Percentiles rank a stretch among this genome's conserved stretches.
phyloP scores from a whole-genome alignment of 2,329 filamentous ascomycete genomes.

The Cladophialophora bantiana region DNA sequence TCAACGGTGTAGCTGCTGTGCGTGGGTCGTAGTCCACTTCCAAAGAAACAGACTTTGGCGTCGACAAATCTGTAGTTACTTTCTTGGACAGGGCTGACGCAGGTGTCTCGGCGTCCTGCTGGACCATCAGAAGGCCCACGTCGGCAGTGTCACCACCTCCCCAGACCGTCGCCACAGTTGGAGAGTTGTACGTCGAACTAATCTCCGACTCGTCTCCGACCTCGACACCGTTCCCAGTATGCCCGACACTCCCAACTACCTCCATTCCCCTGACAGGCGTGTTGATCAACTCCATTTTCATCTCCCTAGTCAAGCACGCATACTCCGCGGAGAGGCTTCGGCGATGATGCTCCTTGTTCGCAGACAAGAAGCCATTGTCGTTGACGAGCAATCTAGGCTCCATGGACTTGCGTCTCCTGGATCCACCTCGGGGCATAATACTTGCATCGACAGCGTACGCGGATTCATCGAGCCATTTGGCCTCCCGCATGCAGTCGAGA shows the following conservation, averaged over 20 bases:
- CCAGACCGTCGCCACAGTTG: constrained; percentile 32
- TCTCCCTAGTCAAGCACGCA: constrained; percentile 25
- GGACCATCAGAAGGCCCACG: constrained; percentile 20
- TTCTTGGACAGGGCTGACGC: constrained; percentile 1
- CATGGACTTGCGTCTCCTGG: constrained; percentile 79
- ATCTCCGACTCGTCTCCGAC: constrained; percentile 27
- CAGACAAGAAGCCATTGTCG: constrained; percentile 68
- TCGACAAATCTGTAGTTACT: neutral
- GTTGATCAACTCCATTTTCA: constrained; percentile 32
- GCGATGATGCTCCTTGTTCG: constrained; percentile 27
- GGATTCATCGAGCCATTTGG: constrained; percentile 76
- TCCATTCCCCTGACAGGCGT: constrained; percentile 30
- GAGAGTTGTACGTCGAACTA: constrained; percentile 34
- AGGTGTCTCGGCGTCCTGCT: constrained; percentile 11
- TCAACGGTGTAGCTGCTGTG: constrained; percentile 33
- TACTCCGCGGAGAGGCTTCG: constrained; percentile 21
- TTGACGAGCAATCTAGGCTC: constrained; percentile 75
- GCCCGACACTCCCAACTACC: constrained; percentile 1
- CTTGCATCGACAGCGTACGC: constrained; percentile 73
- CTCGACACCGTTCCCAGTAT: constrained; percentile 7
- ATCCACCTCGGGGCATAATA: constrained; percentile 71
- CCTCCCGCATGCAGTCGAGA: constrained; percentile 80
- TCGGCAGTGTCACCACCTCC: constrained; percentile 28
- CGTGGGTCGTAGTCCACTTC: constrained; percentile 40
- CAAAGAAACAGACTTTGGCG: constrained; percentile 25